Conservation (phyloP, 164 flowering plant genomes). For the Malania oleifera region DNA sequence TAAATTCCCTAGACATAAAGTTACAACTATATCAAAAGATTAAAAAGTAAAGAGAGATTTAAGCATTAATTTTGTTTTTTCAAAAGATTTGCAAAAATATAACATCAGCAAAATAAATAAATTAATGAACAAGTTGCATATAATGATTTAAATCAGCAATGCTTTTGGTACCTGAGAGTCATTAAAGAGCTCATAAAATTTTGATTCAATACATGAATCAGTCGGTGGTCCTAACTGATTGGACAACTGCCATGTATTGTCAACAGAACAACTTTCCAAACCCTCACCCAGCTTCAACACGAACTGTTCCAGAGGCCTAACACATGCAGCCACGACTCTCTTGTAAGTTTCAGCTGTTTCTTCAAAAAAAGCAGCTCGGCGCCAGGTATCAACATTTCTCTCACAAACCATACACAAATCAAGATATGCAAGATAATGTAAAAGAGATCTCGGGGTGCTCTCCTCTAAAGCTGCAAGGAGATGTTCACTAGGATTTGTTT, state of each 20-base stretch:
- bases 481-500: conserved; percentile 86
- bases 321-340: conserved; percentile 62
- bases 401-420: conserved; percentile 88
- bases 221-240: conserved; percentile 50
- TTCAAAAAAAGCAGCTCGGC: conserved; percentile 96
- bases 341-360: conserved; percentile 92
- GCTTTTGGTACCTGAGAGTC: conserved; percentile 55
- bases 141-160: neutral
- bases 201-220: conserved; percentile 32
- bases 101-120: too few species aligned
- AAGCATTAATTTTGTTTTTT: too few species aligned
- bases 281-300: conserved; percentile 53
- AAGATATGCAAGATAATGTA: conserved; percentile 82
- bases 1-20: too few species aligned
- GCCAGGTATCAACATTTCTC: conserved; percentile 85
- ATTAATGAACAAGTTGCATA: neutral
- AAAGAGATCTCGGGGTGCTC: conserved; percentile 60
- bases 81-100: too few species aligned
- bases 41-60: too few species aligned
- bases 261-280: conserved; percentile 42
- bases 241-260: conserved; percentile 41
- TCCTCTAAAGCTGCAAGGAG: conserved; percentile 80
- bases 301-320: conserved; percentile 77
- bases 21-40: too few species aligned
- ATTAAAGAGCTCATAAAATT: conserved; percentile 41